Evolutionary conservation across 306 rosid species (phyloP).

Genomic region (Purshia tridentata): DNA sequence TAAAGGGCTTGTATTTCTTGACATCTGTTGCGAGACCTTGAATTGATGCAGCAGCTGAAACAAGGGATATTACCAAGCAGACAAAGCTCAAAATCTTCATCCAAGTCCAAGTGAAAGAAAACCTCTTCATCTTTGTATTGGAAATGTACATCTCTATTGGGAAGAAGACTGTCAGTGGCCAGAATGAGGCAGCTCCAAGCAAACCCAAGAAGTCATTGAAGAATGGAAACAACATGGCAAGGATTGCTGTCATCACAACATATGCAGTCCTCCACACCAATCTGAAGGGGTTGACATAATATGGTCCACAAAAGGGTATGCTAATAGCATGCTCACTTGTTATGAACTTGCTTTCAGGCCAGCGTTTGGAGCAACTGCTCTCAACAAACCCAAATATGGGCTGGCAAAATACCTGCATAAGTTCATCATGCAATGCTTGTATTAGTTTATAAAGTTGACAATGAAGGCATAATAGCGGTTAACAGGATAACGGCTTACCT

Average conservation of each 20-base stretch:
- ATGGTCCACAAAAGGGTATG: constrained; percentile 52
- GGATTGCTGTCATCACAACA: constrained; percentile 58
- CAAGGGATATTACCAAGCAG: constrained; percentile 69
- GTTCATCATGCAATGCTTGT: background rate
- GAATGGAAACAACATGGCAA: constrained; percentile 96
- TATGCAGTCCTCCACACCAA: constrained; percentile 78
- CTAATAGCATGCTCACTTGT: constrained; percentile 48
- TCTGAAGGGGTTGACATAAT: constrained; percentile 58
- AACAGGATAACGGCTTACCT: constrained; percentile 38
- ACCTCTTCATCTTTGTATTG: constrained; percentile 57
- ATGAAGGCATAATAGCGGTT: no score
- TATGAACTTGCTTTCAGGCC: constrained; percentile 69
- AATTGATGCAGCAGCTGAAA: constrained; percentile 83
- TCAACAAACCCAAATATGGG: constrained; percentile 80
- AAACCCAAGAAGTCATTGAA: constrained; percentile 87
- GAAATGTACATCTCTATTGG: constrained; percentile 94
- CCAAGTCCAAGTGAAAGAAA: constrained; percentile 85
- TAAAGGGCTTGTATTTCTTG: constrained; percentile 77
- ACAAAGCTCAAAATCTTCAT: constrained; percentile 78
- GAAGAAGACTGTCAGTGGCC: constrained; percentile 89
- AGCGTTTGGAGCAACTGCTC: constrained; percentile 38
- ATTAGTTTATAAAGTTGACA: background rate
- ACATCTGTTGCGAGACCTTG: constrained; percentile 72
- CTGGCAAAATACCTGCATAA: constrained; percentile 76
- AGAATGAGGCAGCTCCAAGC: constrained; percentile 85